Conservation (phyloP, 768 basidiomycete species). For the Tylopilus plumbeoviolaceoides region DNA sequence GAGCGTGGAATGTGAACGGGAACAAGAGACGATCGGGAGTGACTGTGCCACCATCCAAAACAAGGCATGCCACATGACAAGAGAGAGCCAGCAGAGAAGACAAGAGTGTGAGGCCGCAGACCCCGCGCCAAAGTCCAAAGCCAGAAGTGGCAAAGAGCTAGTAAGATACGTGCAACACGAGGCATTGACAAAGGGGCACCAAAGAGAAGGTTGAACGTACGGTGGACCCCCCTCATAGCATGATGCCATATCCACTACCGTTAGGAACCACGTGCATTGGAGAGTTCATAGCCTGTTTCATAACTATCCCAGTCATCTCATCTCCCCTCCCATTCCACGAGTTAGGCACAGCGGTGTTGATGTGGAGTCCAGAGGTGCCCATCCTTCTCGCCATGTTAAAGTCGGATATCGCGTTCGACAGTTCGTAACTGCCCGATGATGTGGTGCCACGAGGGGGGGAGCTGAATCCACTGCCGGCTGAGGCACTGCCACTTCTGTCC, state of each 20-base stretch:
- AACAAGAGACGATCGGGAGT: not conserved
- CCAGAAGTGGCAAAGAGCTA: conserved; percentile 6
- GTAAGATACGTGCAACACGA: conserved; percentile 11
- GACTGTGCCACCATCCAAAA: conserved; percentile 15
- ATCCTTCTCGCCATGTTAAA: conserved; percentile 24
- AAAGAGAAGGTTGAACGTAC: conserved; percentile 6
- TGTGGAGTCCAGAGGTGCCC: conserved; percentile 19
- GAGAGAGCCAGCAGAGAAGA: conserved; percentile 13
- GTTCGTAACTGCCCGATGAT: conserved; percentile 34
- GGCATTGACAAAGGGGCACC: not conserved
- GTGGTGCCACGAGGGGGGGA: conserved; percentile 30
- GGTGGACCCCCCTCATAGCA: conserved; percentile 27
- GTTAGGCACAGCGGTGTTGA: conserved; percentile 23
- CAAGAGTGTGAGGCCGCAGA: conserved; percentile 8
- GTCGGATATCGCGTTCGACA: conserved; percentile 29
- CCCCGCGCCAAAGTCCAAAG: conserved; percentile 15
- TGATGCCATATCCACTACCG: conserved; percentile 36
- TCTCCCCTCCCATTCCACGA: conserved; percentile 26
- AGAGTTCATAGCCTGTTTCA: conserved; percentile 32
- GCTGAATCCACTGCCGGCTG: conserved; percentile 30
- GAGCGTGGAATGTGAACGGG: conserved; percentile 1
- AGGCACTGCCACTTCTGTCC: conserved; percentile 37
- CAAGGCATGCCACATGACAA: conserved; percentile 10
- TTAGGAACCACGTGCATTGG: conserved; percentile 39
- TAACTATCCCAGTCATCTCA: conserved; percentile 33